phyloP scores from a whole-genome alignment of 495 filamentous ascomycete genomes.

The Trypethelium eluteriae region DNA sequence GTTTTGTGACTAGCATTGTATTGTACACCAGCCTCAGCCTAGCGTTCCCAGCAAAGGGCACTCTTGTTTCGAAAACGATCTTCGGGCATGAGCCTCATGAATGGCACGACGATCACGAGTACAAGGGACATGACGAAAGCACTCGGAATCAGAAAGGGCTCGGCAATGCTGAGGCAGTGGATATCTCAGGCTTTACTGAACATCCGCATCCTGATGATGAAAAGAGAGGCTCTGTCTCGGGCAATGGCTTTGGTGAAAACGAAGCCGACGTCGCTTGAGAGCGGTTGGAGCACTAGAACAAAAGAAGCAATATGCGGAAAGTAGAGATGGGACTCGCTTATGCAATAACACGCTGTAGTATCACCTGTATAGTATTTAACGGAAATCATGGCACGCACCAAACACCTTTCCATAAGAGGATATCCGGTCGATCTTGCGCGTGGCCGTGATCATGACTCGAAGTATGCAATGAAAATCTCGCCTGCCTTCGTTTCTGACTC shows the following conservation, averaged over 20 bases:
- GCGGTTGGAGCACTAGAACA: neutral
- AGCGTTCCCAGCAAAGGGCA: conserved; percentile 36
- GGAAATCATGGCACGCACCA: no score
- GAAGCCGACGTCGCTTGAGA: neutral
- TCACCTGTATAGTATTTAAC: no score
- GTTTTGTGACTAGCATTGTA: conserved; percentile 43
- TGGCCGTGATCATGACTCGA: neutral
- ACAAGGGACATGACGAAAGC: neutral
- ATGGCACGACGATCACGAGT: conserved; percentile 13
- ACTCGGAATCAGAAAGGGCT: conserved; percentile 5
- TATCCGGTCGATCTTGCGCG: neutral
- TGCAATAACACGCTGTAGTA: neutral
- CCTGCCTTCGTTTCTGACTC: neutral
- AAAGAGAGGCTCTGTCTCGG: neutral
- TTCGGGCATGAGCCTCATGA: conserved; percentile 27
- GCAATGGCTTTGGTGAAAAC: neutral
- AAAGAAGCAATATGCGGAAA: neutral
- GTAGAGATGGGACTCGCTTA: neutral
- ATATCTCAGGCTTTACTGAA: neutral
- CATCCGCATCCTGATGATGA: neutral
- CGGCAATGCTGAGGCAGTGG: neutral
- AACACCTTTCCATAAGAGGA: neutral
- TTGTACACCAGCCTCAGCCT: conserved; percentile 42
- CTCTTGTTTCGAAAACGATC: conserved; percentile 32
- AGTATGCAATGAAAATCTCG: neutral